Conservation (phyloP, 495 filamentous ascomycete genomes). For the Lasiosphaeria hispida region DNA sequence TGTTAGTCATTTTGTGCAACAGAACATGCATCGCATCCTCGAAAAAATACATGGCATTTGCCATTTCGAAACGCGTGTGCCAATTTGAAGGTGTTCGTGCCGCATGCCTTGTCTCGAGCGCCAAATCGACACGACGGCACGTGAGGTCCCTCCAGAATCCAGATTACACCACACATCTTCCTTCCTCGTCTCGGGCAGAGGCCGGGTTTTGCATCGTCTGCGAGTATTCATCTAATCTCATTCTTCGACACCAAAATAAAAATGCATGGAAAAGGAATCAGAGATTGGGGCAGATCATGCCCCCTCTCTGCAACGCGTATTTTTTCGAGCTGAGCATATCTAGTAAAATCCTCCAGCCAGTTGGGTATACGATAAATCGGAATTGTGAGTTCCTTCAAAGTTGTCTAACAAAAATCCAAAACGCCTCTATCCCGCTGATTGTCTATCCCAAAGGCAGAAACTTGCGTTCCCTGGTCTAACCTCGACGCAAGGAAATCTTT, state of each 20-base stretch:
- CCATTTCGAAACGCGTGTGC: not conserved
- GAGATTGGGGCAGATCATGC: no score
- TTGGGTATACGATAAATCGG: not conserved
- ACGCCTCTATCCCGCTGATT: not conserved
- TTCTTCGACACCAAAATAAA: no score
- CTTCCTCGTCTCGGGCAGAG: not conserved
- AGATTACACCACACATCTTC: not conserved
- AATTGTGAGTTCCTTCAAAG: not conserved
- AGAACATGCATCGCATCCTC: no score
- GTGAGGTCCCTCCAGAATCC: not conserved
- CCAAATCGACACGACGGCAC: not conserved
- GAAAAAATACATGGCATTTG: no score
- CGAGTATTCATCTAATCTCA: no score
- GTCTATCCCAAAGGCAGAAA: not conserved
- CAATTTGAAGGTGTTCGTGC: not conserved
- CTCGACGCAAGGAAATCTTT: not conserved
- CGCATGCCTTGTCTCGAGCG: not conserved
- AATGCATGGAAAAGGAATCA: no score
- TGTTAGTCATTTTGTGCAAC: no score
- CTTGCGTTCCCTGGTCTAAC: not conserved
- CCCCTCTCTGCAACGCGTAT: no score
- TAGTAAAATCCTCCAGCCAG: no score
- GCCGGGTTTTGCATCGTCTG: not conserved
- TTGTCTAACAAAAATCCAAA: slow-evolving; percentile 1
- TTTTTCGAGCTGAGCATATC: no score